Base-by-base conservation (phyloP, 1,284 basidiomycete genomes). In the Cryptococcus hybrid region DNA sequence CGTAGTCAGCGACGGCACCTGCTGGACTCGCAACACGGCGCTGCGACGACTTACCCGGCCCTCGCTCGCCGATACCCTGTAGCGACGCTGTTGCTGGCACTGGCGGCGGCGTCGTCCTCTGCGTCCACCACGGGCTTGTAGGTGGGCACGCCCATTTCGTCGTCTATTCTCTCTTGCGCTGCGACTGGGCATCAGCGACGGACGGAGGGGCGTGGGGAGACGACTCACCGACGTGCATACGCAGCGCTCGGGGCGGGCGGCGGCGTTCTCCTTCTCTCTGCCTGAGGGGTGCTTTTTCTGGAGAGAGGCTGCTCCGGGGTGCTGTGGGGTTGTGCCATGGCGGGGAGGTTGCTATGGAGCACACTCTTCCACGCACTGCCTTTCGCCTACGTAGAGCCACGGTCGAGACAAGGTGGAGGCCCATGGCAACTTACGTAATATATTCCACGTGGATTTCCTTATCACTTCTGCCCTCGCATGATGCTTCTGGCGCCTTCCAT, bases 191-290 rank as follows among this genome's bases (percentile, higher is more conserved):
- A 55, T 58, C 62, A 47, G 59, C 60, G 52, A 56, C 52, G 38
- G 37, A 24, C 35, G 40, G 9, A 43, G 36, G 11, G 4, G 24
- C 18, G 18, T 7, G 8, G 24, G 8, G 7, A 15, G 7, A 30
- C 11, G 13, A 74, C 80, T 54, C 53, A 91, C 90, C 89, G 85
- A 83, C 90, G 90, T 47, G 89, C 89, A 78, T 83, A 92, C 37
- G 88, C 90, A 65, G 90, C 89, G 60, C 90, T 92, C 56, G 90
- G 89, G 24, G 90, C 90, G 52, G 47, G 47, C 7, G 89, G 90
- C 60, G 89, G 89, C 59, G 90, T 70, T 54, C 65, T 64, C 12
- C 65, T 51, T 70, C 66, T 47, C 40, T 50, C 6, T 36, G 51
- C 30, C 43, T 39, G 51, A 48, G 46, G 40, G 52, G 54, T 11